Conservation (phyloP, 371 early-diverging fungal species). For the Mucor irregularis region DNA sequence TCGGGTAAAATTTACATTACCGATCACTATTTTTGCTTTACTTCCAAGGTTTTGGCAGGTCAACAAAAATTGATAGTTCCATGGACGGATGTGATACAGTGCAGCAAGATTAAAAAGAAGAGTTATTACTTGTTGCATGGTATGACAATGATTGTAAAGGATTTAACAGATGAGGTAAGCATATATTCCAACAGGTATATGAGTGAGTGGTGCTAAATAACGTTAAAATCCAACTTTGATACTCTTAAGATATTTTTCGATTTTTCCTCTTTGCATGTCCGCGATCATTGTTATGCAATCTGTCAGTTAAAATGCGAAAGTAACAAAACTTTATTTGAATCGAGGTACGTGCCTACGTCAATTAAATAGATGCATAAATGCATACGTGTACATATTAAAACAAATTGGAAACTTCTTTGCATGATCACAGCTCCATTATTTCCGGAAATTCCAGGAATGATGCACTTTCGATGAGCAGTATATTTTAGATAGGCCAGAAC, state of each 20-base stretch:
- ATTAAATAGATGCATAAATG: too few relatives aligned
- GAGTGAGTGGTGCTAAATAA: too few relatives aligned
- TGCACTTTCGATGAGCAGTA: slow-evolving; percentile 12
- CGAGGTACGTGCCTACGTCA: slow-evolving; percentile 11
- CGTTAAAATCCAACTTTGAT: too few relatives aligned
- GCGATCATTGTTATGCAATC: slow-evolving; percentile 31
- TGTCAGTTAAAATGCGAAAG: slow-evolving; percentile 16
- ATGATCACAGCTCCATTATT: slow-evolving; percentile 6
- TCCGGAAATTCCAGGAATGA: slow-evolving; percentile 12
- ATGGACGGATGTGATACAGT: slow-evolving; percentile 32
- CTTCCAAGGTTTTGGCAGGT: slow-evolving; percentile 58
- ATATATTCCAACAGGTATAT: too few relatives aligned
- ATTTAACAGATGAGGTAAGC: slow-evolving; percentile 38
- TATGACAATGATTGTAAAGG: slow-evolving; percentile 28
- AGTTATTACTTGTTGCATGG: slow-evolving; percentile 38
- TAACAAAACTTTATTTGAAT: not conserved
- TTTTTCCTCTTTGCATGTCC: slow-evolving; percentile 30
- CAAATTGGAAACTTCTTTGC: too few relatives aligned
- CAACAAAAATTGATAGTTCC: slow-evolving; percentile 54
- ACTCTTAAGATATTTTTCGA: slow-evolving; percentile 51
- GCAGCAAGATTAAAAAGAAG: slow-evolving; percentile 29
- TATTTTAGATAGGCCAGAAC: slow-evolving; percentile 27
- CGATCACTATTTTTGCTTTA: slow-evolving; percentile 62
- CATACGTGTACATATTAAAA: too few relatives aligned
- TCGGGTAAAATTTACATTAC: slow-evolving; percentile 69